Percentiles rank a stretch among this genome's conserved stretches.
Conservation (phyloP, 176 grass and related monocot genomes). For the Bothriochloa decipiens region DNA sequence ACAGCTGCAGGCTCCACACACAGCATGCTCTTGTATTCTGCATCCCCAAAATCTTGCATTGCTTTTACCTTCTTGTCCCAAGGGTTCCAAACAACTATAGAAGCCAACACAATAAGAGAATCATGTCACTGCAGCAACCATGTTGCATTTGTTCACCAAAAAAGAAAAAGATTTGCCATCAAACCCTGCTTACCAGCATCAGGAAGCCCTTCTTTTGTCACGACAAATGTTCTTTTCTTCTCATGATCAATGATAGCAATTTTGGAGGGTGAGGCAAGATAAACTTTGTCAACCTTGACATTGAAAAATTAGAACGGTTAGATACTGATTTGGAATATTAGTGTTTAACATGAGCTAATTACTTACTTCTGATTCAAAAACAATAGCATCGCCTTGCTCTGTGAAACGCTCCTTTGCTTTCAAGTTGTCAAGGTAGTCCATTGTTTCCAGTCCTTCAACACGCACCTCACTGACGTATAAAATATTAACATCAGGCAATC, state of each 20-base stretch:
- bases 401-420: conserved; percentile 68
- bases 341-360: background rate
- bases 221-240: conserved; percentile 84
- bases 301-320: conserved; percentile 18
- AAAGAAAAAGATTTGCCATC: background rate
- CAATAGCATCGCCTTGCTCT: conserved; percentile 85
- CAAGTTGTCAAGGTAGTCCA: conserved; percentile 83
- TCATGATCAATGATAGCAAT: conserved; percentile 92
- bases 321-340: background rate
- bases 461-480: conserved; percentile 67
- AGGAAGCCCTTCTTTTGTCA: conserved; percentile 81
- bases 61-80: conserved; percentile 92
- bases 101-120: conserved; percentile 21
- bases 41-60: conserved; percentile 79
- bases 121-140: conserved; percentile 9
- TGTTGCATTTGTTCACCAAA: background rate
- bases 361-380: conserved; percentile 82
- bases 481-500: conserved; percentile 2
- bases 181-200: conserved; percentile 67
- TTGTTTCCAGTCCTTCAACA: conserved; percentile 84
- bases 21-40: conserved; percentile 79
- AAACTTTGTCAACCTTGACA: conserved; percentile 81
- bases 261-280: conserved; percentile 69
- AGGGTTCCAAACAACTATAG: conserved; percentile 85
- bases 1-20: conserved; percentile 79